Evolutionary conservation across 177 flowering plant genomes (phyloP).

Genomic region (Vitis hybrid): DNA sequence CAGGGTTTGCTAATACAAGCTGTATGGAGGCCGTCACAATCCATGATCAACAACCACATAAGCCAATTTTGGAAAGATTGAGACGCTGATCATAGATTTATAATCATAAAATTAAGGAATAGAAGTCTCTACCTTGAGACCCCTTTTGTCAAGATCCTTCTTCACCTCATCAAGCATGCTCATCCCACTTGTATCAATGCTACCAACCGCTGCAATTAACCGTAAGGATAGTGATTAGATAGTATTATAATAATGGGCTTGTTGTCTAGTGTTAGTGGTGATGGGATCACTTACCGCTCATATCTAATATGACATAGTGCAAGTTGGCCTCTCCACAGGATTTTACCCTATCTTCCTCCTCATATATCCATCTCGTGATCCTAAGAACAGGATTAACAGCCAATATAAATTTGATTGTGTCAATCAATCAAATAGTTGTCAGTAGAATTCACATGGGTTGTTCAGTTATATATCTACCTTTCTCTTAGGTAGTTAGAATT

Average conservation of each 20-base stretch:
- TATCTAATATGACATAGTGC: conserved; percentile 63
- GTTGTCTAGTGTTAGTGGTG: not conserved
- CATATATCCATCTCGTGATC: conserved; percentile 67
- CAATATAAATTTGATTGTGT: not conserved
- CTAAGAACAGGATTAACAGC: conserved; percentile 24
- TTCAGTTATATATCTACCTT: conserved; percentile 39
- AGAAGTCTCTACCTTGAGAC: conserved; percentile 46
- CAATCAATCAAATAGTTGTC: too few species aligned
- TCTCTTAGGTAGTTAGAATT: conserved; percentile 76
- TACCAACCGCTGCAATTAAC: conserved; percentile 49
- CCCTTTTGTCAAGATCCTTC: conserved; percentile 46
- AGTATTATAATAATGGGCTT: not conserved
- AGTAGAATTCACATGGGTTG: not conserved
- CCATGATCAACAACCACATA: too few species aligned
- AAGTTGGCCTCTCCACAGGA: conserved; percentile 40
- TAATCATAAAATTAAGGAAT: not conserved
- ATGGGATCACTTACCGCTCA: conserved; percentile 46
- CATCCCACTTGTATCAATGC: conserved; percentile 78
- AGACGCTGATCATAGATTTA: not conserved
- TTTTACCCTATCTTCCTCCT: conserved; percentile 66
- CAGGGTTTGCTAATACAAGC: conserved; percentile 68
- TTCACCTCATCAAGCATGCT: conserved; percentile 66
- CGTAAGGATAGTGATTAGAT: not conserved
- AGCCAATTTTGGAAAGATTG: not conserved
- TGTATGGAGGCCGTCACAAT: conserved; percentile 9